Percentiles rank a stretch among this genome's conserved stretches.
These are phyloP conservation scores for Fragosphaeria purpurea DNA, from an alignment of 2,329 filamentous ascomycete species.

Conservation along the genomic window DNA sequence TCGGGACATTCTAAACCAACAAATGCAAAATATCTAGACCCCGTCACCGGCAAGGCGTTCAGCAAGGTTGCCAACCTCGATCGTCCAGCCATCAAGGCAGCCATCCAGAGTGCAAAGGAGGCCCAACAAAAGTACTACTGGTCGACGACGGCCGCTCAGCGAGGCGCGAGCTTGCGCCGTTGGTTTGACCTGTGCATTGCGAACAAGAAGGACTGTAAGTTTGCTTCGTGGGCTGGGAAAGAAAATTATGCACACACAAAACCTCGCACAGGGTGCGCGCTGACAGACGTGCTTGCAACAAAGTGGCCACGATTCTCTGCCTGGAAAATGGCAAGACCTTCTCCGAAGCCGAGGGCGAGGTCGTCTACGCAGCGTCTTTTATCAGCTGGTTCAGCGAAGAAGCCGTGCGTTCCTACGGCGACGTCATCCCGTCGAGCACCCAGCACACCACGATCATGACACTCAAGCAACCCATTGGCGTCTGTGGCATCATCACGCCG, in stretches of 20 bases:
- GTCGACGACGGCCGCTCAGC: slow-evolving; percentile 1
- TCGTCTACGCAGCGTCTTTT: slow-evolving; percentile 48
- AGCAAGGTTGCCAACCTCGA: not conserved
- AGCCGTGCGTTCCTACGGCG: slow-evolving; percentile 46
- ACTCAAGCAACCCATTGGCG: slow-evolving; percentile 56
- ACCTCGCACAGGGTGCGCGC: no score
- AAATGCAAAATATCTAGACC: not conserved
- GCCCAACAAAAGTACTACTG: slow-evolving; percentile 2
- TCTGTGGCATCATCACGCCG: slow-evolving; percentile 57
- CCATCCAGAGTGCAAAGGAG: slow-evolving; percentile 19
- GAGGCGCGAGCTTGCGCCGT: not conserved
- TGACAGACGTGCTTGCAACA: not conserved
- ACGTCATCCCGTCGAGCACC: slow-evolving; percentile 49
- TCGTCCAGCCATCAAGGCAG: not conserved
- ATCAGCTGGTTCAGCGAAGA: slow-evolving; percentile 56
- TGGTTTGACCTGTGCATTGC: not conserved
- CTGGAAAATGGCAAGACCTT: slow-evolving; percentile 63
- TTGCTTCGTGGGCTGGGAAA: not conserved
- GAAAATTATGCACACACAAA: not conserved
- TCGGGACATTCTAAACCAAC: not conserved
- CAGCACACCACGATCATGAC: slow-evolving; percentile 53
- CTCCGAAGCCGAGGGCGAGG: slow-evolving; percentile 50
- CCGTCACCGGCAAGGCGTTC: not conserved
- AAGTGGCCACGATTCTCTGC: slow-evolving; percentile 46
- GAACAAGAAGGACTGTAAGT: slow-evolving; percentile 1